These are phyloP conservation scores for Aurifilum marmelostoma DNA, from an alignment of 2,329 filamentous ascomycete species.

Conservation along the genomic window DNA sequence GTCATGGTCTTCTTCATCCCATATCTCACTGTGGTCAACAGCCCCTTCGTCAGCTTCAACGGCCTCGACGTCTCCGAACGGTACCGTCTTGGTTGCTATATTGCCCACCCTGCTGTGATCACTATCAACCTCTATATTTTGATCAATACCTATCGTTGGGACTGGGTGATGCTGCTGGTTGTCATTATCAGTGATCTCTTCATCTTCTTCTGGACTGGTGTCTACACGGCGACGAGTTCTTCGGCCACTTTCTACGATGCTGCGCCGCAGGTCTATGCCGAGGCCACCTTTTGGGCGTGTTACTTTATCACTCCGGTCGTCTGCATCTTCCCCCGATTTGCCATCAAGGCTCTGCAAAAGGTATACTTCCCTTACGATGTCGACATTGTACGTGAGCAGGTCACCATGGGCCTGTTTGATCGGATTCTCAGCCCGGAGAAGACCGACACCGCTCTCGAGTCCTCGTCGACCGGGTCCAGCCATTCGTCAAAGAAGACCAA, in stretches of 20 bases:
- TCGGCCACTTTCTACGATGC: constrained; percentile 71
- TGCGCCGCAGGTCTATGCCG: constrained; percentile 76
- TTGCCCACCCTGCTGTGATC: constrained; percentile 81
- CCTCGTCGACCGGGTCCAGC: constrained; percentile 60
- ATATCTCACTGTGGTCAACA: constrained; percentile 75
- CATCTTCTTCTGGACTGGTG: constrained; percentile 94
- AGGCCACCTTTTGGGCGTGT: constrained; percentile 85
- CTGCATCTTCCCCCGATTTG: constrained; percentile 85
- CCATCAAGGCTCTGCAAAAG: constrained; percentile 86
- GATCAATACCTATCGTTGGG: constrained; percentile 96
- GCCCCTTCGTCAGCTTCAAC: constrained; percentile 69
- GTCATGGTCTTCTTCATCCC: constrained; percentile 92
- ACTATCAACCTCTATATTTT: constrained; percentile 94
- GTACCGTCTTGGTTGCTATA: constrained; percentile 82
- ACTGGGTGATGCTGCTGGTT: constrained; percentile 90
- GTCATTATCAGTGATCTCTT: constrained; percentile 81
- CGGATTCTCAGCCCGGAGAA: constrained; percentile 56
- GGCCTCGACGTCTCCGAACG: constrained; percentile 80
- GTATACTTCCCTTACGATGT: constrained; percentile 91
- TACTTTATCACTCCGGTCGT: constrained; percentile 78
- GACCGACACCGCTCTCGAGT: constrained; percentile 43
- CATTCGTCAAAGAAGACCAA: constrained; percentile 62
- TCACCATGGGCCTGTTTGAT: constrained; percentile 79
- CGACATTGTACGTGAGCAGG: constrained; percentile 94
- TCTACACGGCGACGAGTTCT: constrained; percentile 66